Percentiles rank a stretch among this genome's conserved stretches.
Conservation (phyloP, 2,329 filamentous ascomycete genomes). For the Cercospora sp. region DNA sequence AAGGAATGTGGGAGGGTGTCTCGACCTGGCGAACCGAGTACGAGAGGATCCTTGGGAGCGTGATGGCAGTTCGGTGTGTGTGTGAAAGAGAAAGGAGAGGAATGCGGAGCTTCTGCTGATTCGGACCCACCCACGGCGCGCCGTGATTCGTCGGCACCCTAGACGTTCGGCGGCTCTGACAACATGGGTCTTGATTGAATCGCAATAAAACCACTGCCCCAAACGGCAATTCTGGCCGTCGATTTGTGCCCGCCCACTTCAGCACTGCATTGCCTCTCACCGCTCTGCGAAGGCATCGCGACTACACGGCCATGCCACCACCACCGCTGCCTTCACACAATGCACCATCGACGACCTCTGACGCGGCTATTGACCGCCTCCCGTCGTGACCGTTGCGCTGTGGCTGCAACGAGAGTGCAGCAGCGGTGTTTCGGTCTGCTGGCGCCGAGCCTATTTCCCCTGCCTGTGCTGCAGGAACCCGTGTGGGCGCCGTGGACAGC, state of each 20-base stretch:
- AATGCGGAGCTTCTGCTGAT: conserved; percentile 5
- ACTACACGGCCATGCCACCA: not conserved
- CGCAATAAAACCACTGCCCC: conserved; percentile 5
- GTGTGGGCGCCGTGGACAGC: not conserved
- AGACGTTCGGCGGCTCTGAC: conserved; percentile 8
- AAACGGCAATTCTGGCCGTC: not conserved
- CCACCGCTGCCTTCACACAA: not conserved
- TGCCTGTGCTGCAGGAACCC: conserved; percentile 20
- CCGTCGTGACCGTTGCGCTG: conserved; percentile 2
- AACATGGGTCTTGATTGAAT: not conserved
- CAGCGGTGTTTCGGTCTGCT: conserved; percentile 1
- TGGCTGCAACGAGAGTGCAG: conserved; percentile 3
- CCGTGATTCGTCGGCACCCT: conserved; percentile 1
- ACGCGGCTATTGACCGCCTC: not conserved
- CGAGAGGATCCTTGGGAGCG: conserved; percentile 5
- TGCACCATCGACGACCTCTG: not conserved
- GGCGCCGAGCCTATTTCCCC: not conserved
- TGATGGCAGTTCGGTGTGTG: conserved; percentile 1
- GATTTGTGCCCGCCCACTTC: not conserved
- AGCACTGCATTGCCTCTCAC: not conserved
- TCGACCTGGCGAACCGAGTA: conserved; percentile 4
- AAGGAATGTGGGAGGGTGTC: conserved; percentile 14
- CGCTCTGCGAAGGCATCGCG: not conserved
- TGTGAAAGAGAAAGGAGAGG: conserved; percentile 6
- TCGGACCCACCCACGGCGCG: not conserved